Evolutionary conservation across 768 basidiomycete genomes (phyloP), one percentile per base, ranked within the genome.

Genomic region (Cyathus striatus): DNA sequence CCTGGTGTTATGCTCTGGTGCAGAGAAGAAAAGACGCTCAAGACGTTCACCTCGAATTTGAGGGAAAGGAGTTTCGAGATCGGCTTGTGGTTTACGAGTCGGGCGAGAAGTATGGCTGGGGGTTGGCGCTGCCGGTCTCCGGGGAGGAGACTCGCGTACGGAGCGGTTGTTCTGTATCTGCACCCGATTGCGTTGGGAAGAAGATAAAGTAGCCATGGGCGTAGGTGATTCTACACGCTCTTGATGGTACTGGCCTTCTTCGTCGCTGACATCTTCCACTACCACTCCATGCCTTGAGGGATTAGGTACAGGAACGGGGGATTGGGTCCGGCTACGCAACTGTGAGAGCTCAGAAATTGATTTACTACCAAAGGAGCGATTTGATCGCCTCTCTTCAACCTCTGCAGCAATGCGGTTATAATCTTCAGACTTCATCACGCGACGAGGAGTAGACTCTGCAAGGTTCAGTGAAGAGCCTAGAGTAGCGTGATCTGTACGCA

Each of bases 1-100:
- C 46, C 73, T 70, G 16, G 75, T 70, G 49, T 90, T 79, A 50
- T 92, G 90, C 34, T 79, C 80, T 2, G 86, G 84, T 1, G 83
- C 79, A 36, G 81, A 80, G 62, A 89, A 90, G 66, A 94, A 92
- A 40, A 93, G 62, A 0, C 76, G 72, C 56, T 95, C 90, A 27
- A 91, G 73, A 33, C 76, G 79, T 34, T 79, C 78, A 6, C 87
- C 90, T 17, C 86, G 79, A 35, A 93, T 92, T 46, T 81, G 78
- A 1, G 92, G 92, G 66, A 96, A 91, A 1, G 87, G 82, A 0
- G 80, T 72, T 21, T 67, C 69, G 6, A 51, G 47, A 35, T 59
- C 60, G 7, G 16, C 7, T 5, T 3, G 41, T 12, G 20, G 4
- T 9, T 30, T 36, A 46, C 49, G 46, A 42, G 40, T 39, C 44